Conservation (phyloP, 2,329 filamentous ascomycete genomes). For the Nothophoma quercina region DNA sequence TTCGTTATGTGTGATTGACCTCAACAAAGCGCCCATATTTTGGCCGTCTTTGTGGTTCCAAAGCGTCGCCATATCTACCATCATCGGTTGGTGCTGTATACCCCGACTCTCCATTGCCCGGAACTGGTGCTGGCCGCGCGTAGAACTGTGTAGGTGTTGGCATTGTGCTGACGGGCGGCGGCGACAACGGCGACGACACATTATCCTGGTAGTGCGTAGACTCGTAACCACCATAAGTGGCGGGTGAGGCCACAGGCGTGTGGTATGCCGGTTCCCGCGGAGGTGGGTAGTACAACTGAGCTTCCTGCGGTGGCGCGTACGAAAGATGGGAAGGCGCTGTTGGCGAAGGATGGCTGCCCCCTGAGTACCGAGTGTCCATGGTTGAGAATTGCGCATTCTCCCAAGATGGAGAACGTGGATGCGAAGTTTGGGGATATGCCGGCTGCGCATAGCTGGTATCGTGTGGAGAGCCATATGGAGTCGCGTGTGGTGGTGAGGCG, state of each 20-base stretch:
- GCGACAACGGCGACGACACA: constrained; percentile 8
- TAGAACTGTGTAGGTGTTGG: constrained; percentile 48
- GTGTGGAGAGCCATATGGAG: constrained; percentile 11
- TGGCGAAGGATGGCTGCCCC: constrained; percentile 35
- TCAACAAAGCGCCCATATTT: constrained; percentile 17
- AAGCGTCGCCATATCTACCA: not conserved
- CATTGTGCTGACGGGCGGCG: constrained; percentile 14
- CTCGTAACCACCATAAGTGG: constrained; percentile 25
- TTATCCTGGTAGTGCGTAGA: constrained; percentile 29
- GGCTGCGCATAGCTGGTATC: constrained; percentile 4
- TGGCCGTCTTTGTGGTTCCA: constrained; percentile 7
- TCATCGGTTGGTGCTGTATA: not conserved
- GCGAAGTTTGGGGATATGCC: constrained; percentile 22
- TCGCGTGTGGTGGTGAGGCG: constrained; percentile 20
- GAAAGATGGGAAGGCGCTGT: constrained; percentile 23
- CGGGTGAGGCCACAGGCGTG: constrained; percentile 21
- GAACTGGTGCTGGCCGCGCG: constrained; percentile 31
- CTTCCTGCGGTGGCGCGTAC: constrained; percentile 22
- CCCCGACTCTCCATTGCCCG: not conserved
- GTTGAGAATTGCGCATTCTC: constrained; percentile 30
- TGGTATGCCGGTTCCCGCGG: constrained; percentile 28
- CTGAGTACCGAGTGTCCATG: constrained; percentile 25
- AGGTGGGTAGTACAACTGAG: constrained; percentile 41
- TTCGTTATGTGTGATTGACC: constrained; percentile 12
- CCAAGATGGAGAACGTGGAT: constrained; percentile 27